Percentiles rank a stretch among this genome's conserved stretches.
Evolutionary conservation across 1,284 basidiomycete genomes (phyloP).

Genomic region (Mycena citricolor): DNA sequence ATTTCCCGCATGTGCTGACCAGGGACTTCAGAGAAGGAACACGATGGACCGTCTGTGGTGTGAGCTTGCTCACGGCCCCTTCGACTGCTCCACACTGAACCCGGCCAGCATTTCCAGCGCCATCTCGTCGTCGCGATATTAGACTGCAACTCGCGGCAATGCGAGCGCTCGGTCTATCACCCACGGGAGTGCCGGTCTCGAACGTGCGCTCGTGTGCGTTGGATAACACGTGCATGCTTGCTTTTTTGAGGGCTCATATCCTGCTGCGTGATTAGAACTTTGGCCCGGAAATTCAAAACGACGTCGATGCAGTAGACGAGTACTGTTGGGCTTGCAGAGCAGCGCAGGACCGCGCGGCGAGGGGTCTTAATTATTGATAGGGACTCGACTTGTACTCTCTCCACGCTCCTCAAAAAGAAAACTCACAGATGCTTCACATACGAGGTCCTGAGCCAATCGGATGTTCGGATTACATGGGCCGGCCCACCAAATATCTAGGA

Average conservation of each 20-base stretch:
- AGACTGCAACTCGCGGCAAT: slow-evolving; percentile 34
- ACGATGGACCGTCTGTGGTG: slow-evolving; percentile 23
- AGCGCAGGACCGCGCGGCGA: slow-evolving; percentile 33
- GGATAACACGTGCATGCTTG: background rate
- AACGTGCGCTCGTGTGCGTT: slow-evolving; percentile 51
- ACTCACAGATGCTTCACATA: no score
- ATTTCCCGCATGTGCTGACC: background rate
- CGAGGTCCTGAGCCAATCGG: no score
- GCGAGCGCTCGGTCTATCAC: slow-evolving; percentile 64
- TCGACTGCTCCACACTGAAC: background rate
- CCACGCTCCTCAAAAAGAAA: no score
- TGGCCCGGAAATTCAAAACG: slow-evolving; percentile 53
- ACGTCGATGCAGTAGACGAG: slow-evolving; percentile 55
- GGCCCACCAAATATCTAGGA: no score
- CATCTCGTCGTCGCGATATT: slow-evolving; percentile 22
- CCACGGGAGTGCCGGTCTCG: slow-evolving; percentile 50
- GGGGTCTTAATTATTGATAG: slow-evolving; percentile 1
- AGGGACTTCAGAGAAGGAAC: slow-evolving; percentile 19
- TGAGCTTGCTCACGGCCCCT: background rate
- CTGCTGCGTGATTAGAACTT: slow-evolving; percentile 40
- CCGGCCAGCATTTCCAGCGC: slow-evolving; percentile 21
- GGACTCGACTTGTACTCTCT: no score
- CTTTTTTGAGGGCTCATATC: slow-evolving; percentile 3
- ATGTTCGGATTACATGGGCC: no score
- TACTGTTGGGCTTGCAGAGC: slow-evolving; percentile 53